Percentiles rank a stretch among this genome's conserved stretches.
These are phyloP conservation scores for Aureobasidium musti DNA, from an alignment of 2,329 filamentous ascomycete genomes.

Conservation along the genomic window DNA sequence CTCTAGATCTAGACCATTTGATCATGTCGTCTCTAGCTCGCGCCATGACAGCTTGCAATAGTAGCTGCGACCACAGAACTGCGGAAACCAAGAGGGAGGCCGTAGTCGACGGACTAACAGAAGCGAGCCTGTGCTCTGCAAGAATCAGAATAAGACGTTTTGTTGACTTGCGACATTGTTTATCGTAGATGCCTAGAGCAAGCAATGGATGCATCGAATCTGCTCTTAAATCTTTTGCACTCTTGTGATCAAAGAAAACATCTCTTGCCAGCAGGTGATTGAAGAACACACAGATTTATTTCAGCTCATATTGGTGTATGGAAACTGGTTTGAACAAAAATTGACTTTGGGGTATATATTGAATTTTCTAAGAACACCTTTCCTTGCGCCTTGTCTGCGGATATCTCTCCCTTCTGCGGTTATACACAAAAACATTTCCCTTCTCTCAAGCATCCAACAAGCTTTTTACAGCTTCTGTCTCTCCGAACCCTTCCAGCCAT, in stretches of 20 bases:
- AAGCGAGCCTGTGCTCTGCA: background rate
- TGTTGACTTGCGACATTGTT: background rate
- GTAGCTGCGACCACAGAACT: background rate
- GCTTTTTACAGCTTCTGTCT: conserved; percentile 53
- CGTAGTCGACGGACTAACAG: background rate
- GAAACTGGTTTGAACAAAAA: background rate
- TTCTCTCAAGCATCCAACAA: background rate
- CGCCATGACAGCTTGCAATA: background rate
- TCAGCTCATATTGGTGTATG: too few species aligned
- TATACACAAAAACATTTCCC: conserved; percentile 3
- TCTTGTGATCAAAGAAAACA: too few species aligned
- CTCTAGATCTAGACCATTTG: background rate
- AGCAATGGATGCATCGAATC: too few species aligned
- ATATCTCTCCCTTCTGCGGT: background rate
- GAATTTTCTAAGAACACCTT: conserved; percentile 1
- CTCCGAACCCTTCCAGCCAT: conserved; percentile 63
- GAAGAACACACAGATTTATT: too few species aligned
- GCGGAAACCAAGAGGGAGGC: background rate
- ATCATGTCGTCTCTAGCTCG: background rate
- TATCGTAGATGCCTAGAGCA: background rate
- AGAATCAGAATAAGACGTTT: background rate
- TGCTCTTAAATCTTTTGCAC: too few species aligned
- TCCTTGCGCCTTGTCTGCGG: background rate
- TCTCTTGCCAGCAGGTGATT: too few species aligned
- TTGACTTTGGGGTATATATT: background rate